Base-by-base conservation (phyloP, 1,139 yeast genomes). In the Yamadazyma triangularis region DNA sequence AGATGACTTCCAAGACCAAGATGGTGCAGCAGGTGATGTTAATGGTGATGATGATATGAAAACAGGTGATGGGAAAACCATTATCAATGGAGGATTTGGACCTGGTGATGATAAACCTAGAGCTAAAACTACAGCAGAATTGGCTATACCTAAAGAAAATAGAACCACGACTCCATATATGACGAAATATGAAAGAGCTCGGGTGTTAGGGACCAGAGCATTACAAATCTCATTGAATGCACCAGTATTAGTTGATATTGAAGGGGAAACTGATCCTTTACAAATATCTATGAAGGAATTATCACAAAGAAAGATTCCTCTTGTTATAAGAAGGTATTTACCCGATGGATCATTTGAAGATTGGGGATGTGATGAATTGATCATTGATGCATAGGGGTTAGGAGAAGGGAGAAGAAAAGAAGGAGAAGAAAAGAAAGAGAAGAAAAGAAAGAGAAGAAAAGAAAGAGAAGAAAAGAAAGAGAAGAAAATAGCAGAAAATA, bases 231-330 rank as follows among this genome's bases (percentile, higher is more conserved):
- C 96, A 21, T 85, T 91, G 83, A 91, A 91, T 55, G 98, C 99
- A 1, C 98, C 98, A 2, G 98, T 91, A 4, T 75, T 91, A 54
- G 98, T 93, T 27, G 98, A 93, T 50, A 77, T 91, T 39, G 99
- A 91, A 63, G 98, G 98, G 51, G 99, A 93, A 60, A 91, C 98
- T 6, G 99, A 91, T 58, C 98, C 99, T n/a, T 69, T 91, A 52
- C 96, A 89, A 58, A 91, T 91, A 39, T 96, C 99, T 38, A 84
- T 88, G 88, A 91, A 93, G 60, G 99, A 91, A 59, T 73, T 91
- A 44, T 77, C 95, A 1, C 97, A 91, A 58, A 82, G 87, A 60
- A 91, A 89, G 59, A 88, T 93, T 35, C 99, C 98, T 2, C 70
- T 91, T 51, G 95, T 93, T 28, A 86, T 91, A 33, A 79, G 99